Evolutionary conservation across 2,329 filamentous ascomycete genomes (phyloP).

Genomic region (Juglanconis sp.): DNA sequence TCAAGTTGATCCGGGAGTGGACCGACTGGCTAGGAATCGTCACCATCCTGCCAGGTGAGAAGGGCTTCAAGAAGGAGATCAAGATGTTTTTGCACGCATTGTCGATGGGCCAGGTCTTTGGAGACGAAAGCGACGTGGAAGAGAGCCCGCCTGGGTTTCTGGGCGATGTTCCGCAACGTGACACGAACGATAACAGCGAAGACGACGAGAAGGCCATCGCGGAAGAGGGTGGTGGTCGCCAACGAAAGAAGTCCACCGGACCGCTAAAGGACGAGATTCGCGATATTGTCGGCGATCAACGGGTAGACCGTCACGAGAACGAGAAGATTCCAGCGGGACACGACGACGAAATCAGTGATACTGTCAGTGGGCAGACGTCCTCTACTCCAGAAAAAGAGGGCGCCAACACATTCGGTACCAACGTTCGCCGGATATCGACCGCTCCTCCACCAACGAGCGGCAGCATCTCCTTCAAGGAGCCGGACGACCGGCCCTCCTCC

Average conservation of each 20-base stretch:
- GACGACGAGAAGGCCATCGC: constrained; percentile 23
- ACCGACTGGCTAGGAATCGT: constrained; percentile 56
- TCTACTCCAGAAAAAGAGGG: neutral
- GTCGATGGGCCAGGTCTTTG: constrained; percentile 42
- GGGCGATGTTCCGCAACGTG: constrained; percentile 28
- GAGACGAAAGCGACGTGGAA: constrained; percentile 32
- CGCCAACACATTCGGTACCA: neutral
- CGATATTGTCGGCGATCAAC: constrained; percentile 8
- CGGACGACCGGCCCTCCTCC: neutral
- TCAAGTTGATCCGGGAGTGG: constrained; percentile 56
- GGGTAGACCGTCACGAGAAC: neutral
- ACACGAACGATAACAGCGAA: constrained; percentile 16
- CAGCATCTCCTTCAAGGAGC: constrained; percentile 10
- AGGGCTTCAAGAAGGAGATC: constrained; percentile 42
- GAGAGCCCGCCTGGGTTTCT: constrained; percentile 40
- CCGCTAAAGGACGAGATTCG: constrained; percentile 29
- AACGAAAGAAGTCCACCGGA: constrained; percentile 29
- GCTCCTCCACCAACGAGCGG: constrained; percentile 2
- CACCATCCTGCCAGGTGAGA: constrained; percentile 59
- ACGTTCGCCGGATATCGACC: neutral
- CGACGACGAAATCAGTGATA: neutral
- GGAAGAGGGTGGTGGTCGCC: constrained; percentile 25
- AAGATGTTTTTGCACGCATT: constrained; percentile 41
- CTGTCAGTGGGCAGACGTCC: neutral
- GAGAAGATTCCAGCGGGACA: neutral